phyloP scores from a whole-genome alignment of 2,329 filamentous ascomycete species.

The Ophiocordyceps camponoti-floridani region DNA sequence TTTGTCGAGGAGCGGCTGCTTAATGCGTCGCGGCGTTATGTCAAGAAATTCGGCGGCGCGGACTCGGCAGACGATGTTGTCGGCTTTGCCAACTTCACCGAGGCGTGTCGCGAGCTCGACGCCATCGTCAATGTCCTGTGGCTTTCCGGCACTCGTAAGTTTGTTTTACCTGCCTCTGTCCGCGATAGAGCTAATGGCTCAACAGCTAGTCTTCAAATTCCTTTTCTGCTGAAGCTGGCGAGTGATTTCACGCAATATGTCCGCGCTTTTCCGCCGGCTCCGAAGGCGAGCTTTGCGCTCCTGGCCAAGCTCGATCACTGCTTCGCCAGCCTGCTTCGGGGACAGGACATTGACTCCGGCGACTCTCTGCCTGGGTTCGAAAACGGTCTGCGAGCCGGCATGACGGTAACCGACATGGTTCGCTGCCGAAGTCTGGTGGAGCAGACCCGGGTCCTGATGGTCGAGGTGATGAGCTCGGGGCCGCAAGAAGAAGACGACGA shows the following conservation, averaged over 20 bases:
- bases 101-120: constrained; percentile 59
- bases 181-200: neutral
- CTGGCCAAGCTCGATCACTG: constrained; percentile 68
- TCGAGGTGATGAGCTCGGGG: constrained; percentile 42
- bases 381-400: constrained; percentile 40
- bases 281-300: constrained; percentile 49
- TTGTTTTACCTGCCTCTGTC: neutral
- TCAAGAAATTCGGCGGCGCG: constrained; percentile 36
- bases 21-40: constrained; percentile 36
- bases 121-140: constrained; percentile 64
- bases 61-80: constrained; percentile 27
- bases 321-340: constrained; percentile 58
- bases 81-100: constrained; percentile 42
- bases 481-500: constrained; percentile 23
- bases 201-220: constrained; percentile 60
- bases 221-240: constrained; percentile 65
- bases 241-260: constrained; percentile 56
- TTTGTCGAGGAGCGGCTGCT: constrained; percentile 36
- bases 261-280: constrained; percentile 43
- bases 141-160: constrained; percentile 71
- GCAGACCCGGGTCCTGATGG: constrained; percentile 50
- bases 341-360: constrained; percentile 46
- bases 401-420: constrained; percentile 72
- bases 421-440: constrained; percentile 69
- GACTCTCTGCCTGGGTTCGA: constrained; percentile 55